These are phyloP conservation scores for Claviceps humidiphila DNA, from an alignment of 2,329 filamentous ascomycete genomes.

Conservation along the genomic window DNA sequence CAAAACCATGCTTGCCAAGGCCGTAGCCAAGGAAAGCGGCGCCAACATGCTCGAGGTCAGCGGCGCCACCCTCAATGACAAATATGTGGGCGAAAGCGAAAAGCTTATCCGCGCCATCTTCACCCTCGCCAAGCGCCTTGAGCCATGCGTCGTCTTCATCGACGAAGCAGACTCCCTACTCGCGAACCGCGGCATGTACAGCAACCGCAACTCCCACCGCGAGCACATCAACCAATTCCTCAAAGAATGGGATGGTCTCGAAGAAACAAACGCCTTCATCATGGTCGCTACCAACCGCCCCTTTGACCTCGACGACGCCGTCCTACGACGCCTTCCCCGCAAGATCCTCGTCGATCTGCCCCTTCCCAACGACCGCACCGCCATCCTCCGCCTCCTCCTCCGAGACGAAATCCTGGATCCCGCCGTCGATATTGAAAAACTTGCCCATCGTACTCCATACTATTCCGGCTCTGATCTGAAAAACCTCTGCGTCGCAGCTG, in stretches of 20 bases:
- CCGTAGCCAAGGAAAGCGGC: conserved; percentile 54
- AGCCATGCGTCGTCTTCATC: conserved; percentile 88
- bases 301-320: conserved; percentile 84
- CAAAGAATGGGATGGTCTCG: conserved; percentile 90
- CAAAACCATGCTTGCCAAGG: conserved; percentile 57
- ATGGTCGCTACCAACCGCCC: conserved; percentile 97
- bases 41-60: conserved; percentile 75
- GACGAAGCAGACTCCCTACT: conserved; percentile 94
- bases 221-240: conserved; percentile 96
- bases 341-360: conserved; percentile 64
- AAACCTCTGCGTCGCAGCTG: conserved; percentile 68
- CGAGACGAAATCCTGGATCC: conserved; percentile 50
- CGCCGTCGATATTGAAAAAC: conserved; percentile 44
- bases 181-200: conserved; percentile 55
- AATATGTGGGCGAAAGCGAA: conserved; percentile 91
- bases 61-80: conserved; percentile 86
- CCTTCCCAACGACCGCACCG: conserved; percentile 48
- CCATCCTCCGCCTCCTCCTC: conserved; percentile 60
- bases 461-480: conserved; percentile 79
- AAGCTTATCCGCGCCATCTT: conserved; percentile 94
- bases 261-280: conserved; percentile 74
- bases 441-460: conserved; percentile 56
- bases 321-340: conserved; percentile 62
- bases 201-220: conserved; percentile 58
- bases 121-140: conserved; percentile 76